These are phyloP conservation scores for Sporothrix curviconia DNA, from an alignment of 2,329 filamentous ascomycete genomes.

Conservation along the genomic window DNA sequence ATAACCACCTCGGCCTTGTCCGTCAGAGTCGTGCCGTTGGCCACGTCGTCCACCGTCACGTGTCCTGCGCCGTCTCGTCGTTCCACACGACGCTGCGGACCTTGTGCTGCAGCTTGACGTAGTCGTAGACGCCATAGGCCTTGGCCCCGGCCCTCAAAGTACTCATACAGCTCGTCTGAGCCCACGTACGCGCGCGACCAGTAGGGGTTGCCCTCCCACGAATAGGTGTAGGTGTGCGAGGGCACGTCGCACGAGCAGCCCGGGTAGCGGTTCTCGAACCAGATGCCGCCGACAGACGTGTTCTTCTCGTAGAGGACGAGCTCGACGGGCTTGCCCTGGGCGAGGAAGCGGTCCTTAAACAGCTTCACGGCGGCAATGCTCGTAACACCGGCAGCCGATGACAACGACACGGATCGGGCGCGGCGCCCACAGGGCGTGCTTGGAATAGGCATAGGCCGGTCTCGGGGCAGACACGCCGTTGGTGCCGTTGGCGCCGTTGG, in stretches of 20 bases:
- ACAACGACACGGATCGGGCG: neutral
- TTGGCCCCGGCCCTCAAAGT: slow-evolving; percentile 28
- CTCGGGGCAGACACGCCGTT: neutral
- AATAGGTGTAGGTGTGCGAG: slow-evolving; percentile 56
- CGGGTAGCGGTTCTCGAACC: slow-evolving; percentile 53
- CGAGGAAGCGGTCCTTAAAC: neutral
- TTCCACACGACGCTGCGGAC: slow-evolving; percentile 33
- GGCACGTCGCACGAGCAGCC: slow-evolving; percentile 51
- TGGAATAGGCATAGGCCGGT: neutral
- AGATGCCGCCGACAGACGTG: slow-evolving; percentile 47
- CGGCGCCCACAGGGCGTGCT: neutral
- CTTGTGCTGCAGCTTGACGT: slow-evolving; percentile 32
- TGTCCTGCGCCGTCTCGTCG: slow-evolving; percentile 31
- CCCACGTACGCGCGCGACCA: slow-evolving; percentile 27
- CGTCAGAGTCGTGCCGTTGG: slow-evolving; percentile 22
- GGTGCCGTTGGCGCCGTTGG: neutral
- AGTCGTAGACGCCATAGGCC: slow-evolving; percentile 31
- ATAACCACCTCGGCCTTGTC: slow-evolving; percentile 18
- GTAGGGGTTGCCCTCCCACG: slow-evolving; percentile 41
- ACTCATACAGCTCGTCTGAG: slow-evolving; percentile 21
- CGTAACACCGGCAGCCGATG: neutral
- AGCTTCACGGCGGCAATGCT: neutral
- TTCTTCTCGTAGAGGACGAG: slow-evolving; percentile 52
- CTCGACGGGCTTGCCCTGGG: slow-evolving; percentile 36
- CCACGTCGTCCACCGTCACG: slow-evolving; percentile 21